phyloP scores from a whole-genome alignment of 305 asterid genomes.

The Euphrasia arctica region DNA sequence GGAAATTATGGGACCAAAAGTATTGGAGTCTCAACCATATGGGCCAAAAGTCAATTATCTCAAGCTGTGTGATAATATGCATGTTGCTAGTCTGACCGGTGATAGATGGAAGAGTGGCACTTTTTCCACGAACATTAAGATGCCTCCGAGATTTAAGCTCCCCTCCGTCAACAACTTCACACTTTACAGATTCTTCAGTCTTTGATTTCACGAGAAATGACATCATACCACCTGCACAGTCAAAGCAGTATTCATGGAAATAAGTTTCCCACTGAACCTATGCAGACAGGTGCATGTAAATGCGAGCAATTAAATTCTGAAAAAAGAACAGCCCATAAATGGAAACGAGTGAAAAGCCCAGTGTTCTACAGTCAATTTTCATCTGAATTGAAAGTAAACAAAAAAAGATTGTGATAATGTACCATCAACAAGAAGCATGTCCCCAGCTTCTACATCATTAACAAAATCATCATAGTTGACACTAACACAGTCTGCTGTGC shows the following conservation, averaged over 20 bases:
- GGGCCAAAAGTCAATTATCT: neutral
- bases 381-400: neutral
- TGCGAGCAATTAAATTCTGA: neutral
- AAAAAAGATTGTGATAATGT: slow-evolving; percentile 17
- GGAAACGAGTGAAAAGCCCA: neutral
- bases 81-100: slow-evolving; percentile 56
- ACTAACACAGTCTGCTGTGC: slow-evolving; percentile 83
- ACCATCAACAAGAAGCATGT: slow-evolving; percentile 99
- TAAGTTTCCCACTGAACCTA: neutral
- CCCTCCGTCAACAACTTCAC: slow-evolving; percentile 97
- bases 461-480: slow-evolving; percentile 99
- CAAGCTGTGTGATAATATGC: slow-evolving; percentile 7
- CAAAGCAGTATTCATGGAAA: slow-evolving; percentile 22
- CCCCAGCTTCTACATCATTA: slow-evolving; percentile 90
- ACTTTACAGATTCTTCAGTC: slow-evolving; percentile 76
- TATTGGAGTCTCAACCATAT: neutral
- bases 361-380: slow-evolving; percentile 5
- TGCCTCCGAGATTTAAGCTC: slow-evolving; percentile 96
- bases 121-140: slow-evolving; percentile 94
- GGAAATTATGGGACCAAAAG: neutral
- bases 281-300: neutral
- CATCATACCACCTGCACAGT: slow-evolving; percentile 92
- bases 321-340: slow-evolving; percentile 6
- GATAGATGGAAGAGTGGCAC: slow-evolving; percentile 94
- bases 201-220: slow-evolving; percentile 74